Evolutionary conservation across 2,329 filamentous ascomycete genomes (phyloP).

Genomic region (Didymella lethalis): DNA sequence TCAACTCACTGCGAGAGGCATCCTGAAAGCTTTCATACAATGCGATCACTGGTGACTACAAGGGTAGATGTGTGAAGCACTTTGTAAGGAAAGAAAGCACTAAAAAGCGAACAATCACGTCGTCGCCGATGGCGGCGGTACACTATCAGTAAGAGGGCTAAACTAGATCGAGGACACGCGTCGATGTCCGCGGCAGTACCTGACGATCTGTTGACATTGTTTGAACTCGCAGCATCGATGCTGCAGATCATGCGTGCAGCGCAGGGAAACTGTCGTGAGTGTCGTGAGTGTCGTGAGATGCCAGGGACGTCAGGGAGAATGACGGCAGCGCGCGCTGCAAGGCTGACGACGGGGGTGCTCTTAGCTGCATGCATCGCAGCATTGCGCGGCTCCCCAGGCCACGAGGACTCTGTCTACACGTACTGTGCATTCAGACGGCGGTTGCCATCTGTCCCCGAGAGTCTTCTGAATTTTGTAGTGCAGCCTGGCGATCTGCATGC

Average conservation of each 20-base stretch:
- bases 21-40: slow-evolving; percentile 34
- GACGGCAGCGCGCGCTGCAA: slow-evolving; percentile 3
- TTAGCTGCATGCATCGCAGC: slow-evolving; percentile 15
- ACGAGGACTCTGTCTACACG: slow-evolving; percentile 23
- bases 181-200: slow-evolving; percentile 3
- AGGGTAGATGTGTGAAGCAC: background rate
- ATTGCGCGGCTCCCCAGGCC: slow-evolving; percentile 29
- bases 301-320: background rate
- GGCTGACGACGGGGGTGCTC: slow-evolving; percentile 13
- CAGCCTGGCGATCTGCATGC: background rate
- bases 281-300: background rate
- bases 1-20: slow-evolving; percentile 44
- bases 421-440: background rate
- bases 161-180: slow-evolving; percentile 21
- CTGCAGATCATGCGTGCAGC: background rate
- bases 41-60: background rate
- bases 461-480: too few species aligned
- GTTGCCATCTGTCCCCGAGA: background rate
- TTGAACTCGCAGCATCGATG: background rate
- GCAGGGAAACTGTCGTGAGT: background rate
- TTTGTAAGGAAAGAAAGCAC: background rate
- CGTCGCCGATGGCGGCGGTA: slow-evolving; percentile 15
- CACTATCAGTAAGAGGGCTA: slow-evolving; percentile 24
- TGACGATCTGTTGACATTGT: slow-evolving; percentile 12
- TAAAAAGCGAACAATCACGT: slow-evolving; percentile 10